These are phyloP conservation scores for Drosera capensis DNA, from an alignment of 148 eudicot species.

Conservation along the genomic window DNA sequence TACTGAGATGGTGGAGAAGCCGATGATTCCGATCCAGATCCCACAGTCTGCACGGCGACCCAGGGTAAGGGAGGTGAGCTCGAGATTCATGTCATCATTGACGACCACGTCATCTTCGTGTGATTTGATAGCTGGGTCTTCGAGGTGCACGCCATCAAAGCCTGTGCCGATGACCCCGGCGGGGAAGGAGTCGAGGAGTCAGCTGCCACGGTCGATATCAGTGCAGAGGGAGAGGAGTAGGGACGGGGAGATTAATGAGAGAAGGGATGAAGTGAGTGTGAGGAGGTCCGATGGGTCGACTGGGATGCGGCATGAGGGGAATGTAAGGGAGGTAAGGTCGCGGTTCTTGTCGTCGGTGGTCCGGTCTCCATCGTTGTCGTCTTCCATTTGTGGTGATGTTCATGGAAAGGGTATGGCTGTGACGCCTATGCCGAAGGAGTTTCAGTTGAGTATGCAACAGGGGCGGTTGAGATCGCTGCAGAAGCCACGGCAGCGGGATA, in stretches of 20 bases:
- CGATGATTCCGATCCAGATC: constrained; percentile 12
- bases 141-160: constrained; percentile 7
- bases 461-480: constrained; percentile 32
- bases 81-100: constrained; percentile 68
- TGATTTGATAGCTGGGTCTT: constrained; percentile 1
- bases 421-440: no score
- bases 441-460: constrained; percentile 6
- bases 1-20: neutral
- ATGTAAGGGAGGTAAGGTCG: no score
- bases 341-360: no score
- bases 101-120: constrained; percentile 16
- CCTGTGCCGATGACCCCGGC: constrained; percentile 18
- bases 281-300: no score
- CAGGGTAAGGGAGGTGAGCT: constrained; percentile 72
- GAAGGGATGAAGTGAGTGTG: no score
- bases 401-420: no score
- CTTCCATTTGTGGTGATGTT: no score
- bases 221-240: constrained; percentile 22
- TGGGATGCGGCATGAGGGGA: no score
- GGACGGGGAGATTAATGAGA: no score
- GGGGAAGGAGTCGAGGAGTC: constrained; percentile 10
- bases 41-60: constrained; percentile 46
- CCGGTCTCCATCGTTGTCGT: no score
- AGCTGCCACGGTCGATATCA: constrained; percentile 27
- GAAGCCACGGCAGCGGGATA: constrained; percentile 12